Percentiles rank a stretch among this genome's conserved stretches.
phyloP scores from a whole-genome alignment of 495 filamentous ascomycete genomes.

The Aspergillus campestris region DNA sequence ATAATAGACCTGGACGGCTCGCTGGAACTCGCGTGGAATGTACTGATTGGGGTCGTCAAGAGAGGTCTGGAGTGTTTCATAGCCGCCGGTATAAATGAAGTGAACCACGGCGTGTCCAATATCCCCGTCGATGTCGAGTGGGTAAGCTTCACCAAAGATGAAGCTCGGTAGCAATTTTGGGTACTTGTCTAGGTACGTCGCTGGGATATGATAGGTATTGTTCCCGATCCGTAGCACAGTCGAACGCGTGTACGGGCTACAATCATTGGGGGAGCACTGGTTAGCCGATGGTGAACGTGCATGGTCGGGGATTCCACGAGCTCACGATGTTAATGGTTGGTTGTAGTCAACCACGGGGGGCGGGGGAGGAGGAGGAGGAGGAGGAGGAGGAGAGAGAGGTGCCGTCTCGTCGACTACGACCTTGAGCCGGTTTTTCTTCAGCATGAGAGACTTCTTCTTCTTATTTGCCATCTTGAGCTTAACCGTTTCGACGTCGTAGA shows the following conservation, averaged over 20 bases:
- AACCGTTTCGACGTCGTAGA: too few species aligned
- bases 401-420: too few species aligned
- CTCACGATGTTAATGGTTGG: background rate
- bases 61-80: background rate
- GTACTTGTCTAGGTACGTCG: background rate
- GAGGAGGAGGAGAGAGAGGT: too few species aligned
- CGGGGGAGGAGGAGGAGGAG: too few species aligned
- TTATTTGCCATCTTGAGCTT: too few species aligned
- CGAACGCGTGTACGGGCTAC: background rate
- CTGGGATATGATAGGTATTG: background rate
- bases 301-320: too few species aligned
- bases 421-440: too few species aligned
- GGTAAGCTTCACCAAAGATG: background rate
- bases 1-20: background rate
- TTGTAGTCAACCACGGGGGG: background rate
- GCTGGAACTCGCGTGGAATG: background rate
- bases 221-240: background rate
- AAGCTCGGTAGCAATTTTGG: background rate
- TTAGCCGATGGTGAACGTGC: too few species aligned
- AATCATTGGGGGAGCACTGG: background rate
- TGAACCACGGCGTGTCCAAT: background rate
- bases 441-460: too few species aligned
- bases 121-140: background rate
- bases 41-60: background rate
- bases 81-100: background rate